Evolutionary conservation across 148 eudicot species (phyloP).

Genomic region (Spergularia bocconei): DNA sequence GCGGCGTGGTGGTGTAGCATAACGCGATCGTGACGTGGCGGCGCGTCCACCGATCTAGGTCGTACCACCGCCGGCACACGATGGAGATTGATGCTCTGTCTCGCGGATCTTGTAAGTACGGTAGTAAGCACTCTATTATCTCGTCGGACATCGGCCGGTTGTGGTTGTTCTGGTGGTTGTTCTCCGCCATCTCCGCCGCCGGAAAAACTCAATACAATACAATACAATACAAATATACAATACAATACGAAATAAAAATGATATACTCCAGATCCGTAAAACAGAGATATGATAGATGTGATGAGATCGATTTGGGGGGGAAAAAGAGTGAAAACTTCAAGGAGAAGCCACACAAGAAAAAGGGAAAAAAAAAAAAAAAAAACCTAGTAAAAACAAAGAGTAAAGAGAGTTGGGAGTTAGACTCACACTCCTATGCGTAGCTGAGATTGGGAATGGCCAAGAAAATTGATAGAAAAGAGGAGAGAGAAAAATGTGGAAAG

Average conservation of each 20-base stretch:
- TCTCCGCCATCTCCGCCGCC: constrained; percentile 7
- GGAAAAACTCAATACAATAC: background rate
- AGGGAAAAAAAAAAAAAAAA: background rate
- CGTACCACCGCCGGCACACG: constrained; percentile 63
- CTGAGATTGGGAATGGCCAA: background rate
- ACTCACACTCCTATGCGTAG: background rate
- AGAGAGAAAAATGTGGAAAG: background rate
- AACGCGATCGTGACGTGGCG: constrained; percentile 74
- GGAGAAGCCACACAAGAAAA: background rate
- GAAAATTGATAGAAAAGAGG: background rate
- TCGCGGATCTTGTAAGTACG: constrained; percentile 53
- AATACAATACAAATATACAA: background rate
- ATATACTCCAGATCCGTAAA: no score
- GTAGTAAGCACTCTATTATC: constrained; percentile 57
- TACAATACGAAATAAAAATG: background rate
- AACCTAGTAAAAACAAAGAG: constrained; percentile 4
- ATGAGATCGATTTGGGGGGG: background rate
- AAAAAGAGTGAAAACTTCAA: background rate
- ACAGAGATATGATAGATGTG: background rate
- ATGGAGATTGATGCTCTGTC: constrained; percentile 64
- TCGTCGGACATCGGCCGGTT: constrained; percentile 44
- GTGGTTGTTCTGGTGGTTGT: background rate
- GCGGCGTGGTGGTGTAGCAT: constrained; percentile 78
- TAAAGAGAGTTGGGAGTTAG: background rate
- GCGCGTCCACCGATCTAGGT: constrained; percentile 57